These are phyloP conservation scores for Fusarium keratoplasticum DNA, from an alignment of 2,329 filamentous ascomycete species.

Conservation along the genomic window DNA sequence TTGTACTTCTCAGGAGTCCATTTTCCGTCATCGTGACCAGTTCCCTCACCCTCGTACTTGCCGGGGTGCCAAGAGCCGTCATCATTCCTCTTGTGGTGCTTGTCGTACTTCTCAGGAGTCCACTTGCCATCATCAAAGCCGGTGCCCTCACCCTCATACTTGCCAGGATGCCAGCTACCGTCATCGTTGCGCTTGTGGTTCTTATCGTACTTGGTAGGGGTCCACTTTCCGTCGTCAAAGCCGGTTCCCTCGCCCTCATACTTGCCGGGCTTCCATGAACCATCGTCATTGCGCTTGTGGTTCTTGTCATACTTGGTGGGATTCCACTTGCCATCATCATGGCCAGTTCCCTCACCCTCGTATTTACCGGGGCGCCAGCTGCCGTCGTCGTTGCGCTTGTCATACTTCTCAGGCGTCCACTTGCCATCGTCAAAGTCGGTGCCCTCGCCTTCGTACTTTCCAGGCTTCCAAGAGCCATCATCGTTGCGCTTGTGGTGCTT, in stretches of 20 bases:
- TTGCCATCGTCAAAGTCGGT: background rate
- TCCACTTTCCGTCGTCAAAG: slow-evolving; percentile 7
- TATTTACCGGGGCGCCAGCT: slow-evolving; percentile 23
- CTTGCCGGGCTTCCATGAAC: slow-evolving; percentile 14
- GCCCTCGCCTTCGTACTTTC: background rate
- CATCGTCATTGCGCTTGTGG: slow-evolving; percentile 4
- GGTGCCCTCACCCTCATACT: slow-evolving; percentile 12
- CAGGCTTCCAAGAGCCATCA: slow-evolving; percentile 14
- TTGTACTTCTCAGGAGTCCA: slow-evolving; percentile 10
- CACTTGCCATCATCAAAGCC: slow-evolving; percentile 5
- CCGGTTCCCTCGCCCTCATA: slow-evolving; percentile 26
- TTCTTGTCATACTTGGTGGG: background rate
- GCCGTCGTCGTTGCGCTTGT: slow-evolving; percentile 10
- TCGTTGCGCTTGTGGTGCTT: background rate
- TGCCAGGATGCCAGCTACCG: slow-evolving; percentile 1
- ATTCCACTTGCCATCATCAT: slow-evolving; percentile 10
- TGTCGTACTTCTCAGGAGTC: background rate
- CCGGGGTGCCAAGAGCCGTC: slow-evolving; percentile 10
- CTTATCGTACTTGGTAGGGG: slow-evolving; percentile 1
- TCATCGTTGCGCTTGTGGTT: slow-evolving; percentile 3
- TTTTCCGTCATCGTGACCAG: slow-evolving; percentile 6
- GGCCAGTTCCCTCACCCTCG: slow-evolving; percentile 14
- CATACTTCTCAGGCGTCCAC: slow-evolving; percentile 7
- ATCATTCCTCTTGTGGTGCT: background rate
- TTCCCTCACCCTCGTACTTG: slow-evolving; percentile 31